A percentile compares a stretch with the other conserved stretches of the same genome.
phyloP scores from a whole-genome alignment of 2,329 filamentous ascomycete species.

The Xylariaceae sp. region DNA sequence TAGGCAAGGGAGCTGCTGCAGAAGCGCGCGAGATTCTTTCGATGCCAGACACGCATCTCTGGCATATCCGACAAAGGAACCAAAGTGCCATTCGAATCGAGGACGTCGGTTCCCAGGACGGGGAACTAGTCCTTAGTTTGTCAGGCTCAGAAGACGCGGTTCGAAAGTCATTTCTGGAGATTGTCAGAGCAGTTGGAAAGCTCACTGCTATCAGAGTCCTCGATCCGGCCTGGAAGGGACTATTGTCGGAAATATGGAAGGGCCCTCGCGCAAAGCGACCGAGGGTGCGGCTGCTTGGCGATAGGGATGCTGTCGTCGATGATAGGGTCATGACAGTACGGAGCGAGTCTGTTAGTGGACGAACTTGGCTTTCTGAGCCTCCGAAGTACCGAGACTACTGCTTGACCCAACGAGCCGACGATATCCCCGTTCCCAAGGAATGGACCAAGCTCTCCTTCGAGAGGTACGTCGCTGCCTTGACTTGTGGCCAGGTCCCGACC shows the following conservation, averaged over 20 bases:
- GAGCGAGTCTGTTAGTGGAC: background rate
- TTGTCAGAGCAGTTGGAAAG: constrained; percentile 29
- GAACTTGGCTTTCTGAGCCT: background rate
- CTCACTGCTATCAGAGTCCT: constrained; percentile 30
- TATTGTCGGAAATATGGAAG: constrained; percentile 24
- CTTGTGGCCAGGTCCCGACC: constrained; percentile 30
- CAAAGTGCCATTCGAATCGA: constrained; percentile 31
- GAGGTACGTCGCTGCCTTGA: constrained; percentile 33
- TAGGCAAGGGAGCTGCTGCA: constrained; percentile 29
- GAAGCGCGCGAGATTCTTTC: constrained; percentile 27
- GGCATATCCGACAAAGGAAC: constrained; percentile 29
- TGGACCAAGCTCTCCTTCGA: constrained; percentile 36
- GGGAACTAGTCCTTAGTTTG: constrained; percentile 28
- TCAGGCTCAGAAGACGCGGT: constrained; percentile 33
- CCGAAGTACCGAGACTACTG: constrained; percentile 20
- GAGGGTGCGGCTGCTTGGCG: constrained; percentile 16
- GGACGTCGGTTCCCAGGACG: constrained; percentile 11
- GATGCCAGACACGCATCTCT: constrained; percentile 29
- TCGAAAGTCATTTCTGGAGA: constrained; percentile 30
- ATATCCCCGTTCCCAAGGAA: constrained; percentile 27
- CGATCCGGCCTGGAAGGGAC: constrained; percentile 20
- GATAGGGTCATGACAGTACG: constrained; percentile 29
- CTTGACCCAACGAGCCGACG: constrained; percentile 28
- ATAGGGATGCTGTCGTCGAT: constrained; percentile 15
- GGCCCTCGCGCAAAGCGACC: background rate